phyloP scores from a whole-genome alignment of 1,284 basidiomycete species.

The Xerocomus amazonicus region DNA sequence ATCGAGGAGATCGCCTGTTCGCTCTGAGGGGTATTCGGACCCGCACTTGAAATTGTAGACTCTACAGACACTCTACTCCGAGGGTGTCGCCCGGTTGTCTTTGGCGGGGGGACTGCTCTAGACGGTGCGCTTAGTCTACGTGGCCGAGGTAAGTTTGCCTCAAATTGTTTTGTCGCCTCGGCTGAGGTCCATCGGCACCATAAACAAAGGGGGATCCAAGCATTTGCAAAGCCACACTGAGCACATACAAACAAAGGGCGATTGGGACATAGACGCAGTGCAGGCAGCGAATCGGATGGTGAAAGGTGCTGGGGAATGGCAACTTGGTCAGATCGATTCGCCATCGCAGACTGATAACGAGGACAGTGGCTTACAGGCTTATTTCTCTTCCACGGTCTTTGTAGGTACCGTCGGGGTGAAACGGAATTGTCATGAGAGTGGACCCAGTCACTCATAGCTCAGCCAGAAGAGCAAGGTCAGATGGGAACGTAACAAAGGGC shows the following conservation, averaged over 20 bases:
- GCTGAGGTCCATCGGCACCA: conserved; percentile 53
- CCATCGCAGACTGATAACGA: conserved; percentile 3
- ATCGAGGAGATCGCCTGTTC: conserved; percentile 12
- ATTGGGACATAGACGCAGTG: conserved; percentile 43
- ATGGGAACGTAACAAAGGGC: conserved; percentile 8
- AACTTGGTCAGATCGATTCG: conserved; percentile 13
- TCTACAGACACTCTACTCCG: conserved; percentile 21
- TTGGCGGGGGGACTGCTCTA: conserved; percentile 23
- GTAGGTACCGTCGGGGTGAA: conserved; percentile 31
- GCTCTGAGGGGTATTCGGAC: conserved; percentile 21
- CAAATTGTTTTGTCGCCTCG: conserved; percentile 38
- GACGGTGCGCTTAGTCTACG: conserved; percentile 41
- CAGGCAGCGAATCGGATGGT: conserved; percentile 50
- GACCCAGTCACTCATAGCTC: conserved; percentile 15
- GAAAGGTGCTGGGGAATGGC: conserved; percentile 37
- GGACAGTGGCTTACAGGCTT: conserved; percentile 31
- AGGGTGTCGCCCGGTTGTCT: conserved; percentile 9
- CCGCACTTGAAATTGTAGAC: conserved; percentile 21
- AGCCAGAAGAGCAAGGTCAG: neutral
- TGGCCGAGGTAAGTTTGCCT: conserved; percentile 31
- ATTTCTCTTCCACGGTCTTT: conserved; percentile 34
- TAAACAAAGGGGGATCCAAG: conserved; percentile 49
- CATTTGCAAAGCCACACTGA: conserved; percentile 50
- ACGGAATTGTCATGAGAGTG: conserved; percentile 18
- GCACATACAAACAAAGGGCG: conserved; percentile 49